Percentiles rank a stretch among this genome's conserved stretches.
phyloP scores from a whole-genome alignment of 768 basidiomycete species.

The Cytidiella melzeri region DNA sequence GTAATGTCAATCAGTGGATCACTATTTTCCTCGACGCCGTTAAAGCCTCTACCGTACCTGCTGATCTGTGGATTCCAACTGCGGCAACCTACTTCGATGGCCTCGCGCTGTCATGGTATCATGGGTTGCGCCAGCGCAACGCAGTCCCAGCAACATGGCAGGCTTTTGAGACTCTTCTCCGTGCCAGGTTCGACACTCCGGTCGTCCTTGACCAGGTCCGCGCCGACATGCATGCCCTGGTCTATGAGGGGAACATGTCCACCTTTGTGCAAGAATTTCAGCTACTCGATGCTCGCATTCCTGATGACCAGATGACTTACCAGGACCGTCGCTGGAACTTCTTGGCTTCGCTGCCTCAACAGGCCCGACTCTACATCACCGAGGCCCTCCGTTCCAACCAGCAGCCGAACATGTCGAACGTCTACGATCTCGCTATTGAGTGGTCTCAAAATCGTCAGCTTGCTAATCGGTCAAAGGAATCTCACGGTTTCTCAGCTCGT shows the following conservation, averaged over 20 bases:
- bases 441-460: background rate
- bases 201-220: background rate
- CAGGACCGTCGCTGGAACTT: background rate
- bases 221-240: background rate
- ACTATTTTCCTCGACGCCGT: background rate
- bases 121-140: background rate
- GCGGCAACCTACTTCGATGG: background rate
- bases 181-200: background rate
- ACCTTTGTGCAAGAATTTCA: background rate
- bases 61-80: background rate
- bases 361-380: background rate
- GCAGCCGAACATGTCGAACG: background rate
- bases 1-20: background rate
- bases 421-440: background rate
- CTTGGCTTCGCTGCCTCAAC: background rate
- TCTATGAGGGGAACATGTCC: background rate
- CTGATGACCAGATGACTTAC: background rate
- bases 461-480: background rate
- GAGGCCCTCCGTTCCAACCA: background rate
- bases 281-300: background rate
- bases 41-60: background rate
- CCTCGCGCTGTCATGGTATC: background rate
- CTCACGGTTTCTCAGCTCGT: background rate
- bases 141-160: background rate
- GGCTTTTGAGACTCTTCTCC: background rate